Conservation (phyloP, 345 rosid genomes). For the Odontarrhena argentea region DNA sequence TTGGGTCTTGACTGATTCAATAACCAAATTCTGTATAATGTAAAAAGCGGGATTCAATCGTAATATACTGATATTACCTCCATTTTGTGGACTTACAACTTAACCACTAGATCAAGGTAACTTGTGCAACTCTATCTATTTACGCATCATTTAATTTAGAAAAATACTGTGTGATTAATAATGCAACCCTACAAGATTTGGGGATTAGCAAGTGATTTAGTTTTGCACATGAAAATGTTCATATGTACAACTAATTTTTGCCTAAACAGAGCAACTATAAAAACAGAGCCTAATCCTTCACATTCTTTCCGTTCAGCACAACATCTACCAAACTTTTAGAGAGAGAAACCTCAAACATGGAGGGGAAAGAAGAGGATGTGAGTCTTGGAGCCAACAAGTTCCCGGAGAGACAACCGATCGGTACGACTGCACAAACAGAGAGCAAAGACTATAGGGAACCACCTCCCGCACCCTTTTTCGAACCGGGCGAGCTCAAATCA, state of each 20-base stretch:
- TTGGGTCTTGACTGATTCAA: no score
- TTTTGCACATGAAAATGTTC: background rate
- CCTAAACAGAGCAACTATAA: constrained; percentile 13
- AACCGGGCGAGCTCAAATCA: constrained; percentile 65
- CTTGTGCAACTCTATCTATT: no score
- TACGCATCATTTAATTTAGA: background rate
- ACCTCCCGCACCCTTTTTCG: constrained; percentile 61
- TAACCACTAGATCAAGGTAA: no score
- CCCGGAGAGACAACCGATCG: constrained; percentile 69
- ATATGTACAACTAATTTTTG: background rate
- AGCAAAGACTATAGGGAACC: constrained; percentile 65
- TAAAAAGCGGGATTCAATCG: no score
- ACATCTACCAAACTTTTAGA: background rate
- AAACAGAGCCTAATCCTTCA: background rate
- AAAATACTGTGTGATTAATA: background rate
- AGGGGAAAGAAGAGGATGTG: constrained; percentile 74
- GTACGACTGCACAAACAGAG: constrained; percentile 60
- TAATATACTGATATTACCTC: no score
- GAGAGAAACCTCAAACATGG: constrained; percentile 43
- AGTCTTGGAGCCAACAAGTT: constrained; percentile 66
- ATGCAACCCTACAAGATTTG: background rate
- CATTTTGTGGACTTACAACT: no score
- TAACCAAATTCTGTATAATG: no score
- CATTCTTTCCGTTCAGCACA: background rate
- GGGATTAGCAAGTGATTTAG: no score